Conservation (phyloP, 192 early-diverging fungal genomes). For the Podila epigama region DNA sequence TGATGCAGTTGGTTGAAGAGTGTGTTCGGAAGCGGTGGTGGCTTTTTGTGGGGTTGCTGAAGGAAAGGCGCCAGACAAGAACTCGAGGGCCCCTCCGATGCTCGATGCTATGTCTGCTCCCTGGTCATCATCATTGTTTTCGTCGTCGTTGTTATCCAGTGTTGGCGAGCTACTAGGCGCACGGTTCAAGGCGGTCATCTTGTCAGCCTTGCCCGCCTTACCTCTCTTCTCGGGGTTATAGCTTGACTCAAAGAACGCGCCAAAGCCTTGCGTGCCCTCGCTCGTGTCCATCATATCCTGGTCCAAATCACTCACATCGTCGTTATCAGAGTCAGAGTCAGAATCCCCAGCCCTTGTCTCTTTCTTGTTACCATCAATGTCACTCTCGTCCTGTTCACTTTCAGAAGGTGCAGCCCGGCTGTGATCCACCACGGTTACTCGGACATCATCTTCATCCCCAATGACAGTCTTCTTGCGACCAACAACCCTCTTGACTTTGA, state of each 20-base stretch:
- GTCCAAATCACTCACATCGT: not conserved
- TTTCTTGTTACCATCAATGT: not conserved
- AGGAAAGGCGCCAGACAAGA: not conserved
- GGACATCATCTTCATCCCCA: constrained; percentile 8
- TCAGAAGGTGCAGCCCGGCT: constrained; percentile 2
- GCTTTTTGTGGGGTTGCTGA: not conserved
- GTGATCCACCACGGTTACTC: constrained; percentile 20
- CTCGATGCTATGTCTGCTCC: not conserved
- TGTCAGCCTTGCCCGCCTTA: not conserved
- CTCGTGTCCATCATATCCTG: constrained; percentile 1
- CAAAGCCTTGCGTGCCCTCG: constrained; percentile 7
- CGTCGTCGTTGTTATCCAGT: not conserved
- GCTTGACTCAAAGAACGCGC: constrained; percentile 17
- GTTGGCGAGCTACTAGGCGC: not conserved
- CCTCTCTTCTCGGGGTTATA: constrained; percentile 4
- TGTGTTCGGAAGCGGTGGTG: not conserved
- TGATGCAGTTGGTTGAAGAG: no score
- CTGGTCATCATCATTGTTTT: no score
- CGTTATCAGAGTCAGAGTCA: no score
- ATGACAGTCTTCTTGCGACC: not conserved
- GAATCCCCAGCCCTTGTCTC: no score
- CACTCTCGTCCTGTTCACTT: not conserved
- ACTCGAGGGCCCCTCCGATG: not conserved
- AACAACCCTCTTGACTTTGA: not conserved
- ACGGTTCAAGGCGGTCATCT: not conserved